Percentiles rank a stretch among this genome's conserved stretches.
Conservation (phyloP, 139 green algal genomes). For the Chlorella ohadii region DNA sequence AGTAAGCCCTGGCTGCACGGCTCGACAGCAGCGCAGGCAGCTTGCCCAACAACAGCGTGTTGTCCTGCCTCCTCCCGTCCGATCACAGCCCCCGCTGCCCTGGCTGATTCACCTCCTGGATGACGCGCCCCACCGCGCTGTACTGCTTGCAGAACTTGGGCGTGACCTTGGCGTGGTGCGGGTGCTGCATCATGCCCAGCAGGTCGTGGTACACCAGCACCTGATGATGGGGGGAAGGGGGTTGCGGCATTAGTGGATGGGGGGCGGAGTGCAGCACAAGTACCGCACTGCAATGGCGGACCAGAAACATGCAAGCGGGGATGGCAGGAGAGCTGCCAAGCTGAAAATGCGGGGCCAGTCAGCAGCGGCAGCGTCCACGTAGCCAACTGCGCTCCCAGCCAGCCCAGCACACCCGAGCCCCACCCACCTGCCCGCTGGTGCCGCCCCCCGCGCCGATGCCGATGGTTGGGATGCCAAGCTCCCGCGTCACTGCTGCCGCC, state of each 20-base stretch:
- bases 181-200: constrained; percentile 98
- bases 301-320: too few species aligned
- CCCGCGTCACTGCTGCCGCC: constrained; percentile 85
- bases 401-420: too few species aligned
- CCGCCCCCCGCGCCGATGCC: constrained; percentile 93
- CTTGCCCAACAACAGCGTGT: too few species aligned
- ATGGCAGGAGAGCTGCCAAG: too few species aligned
- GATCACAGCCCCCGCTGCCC: too few species aligned
- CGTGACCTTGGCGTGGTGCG: constrained; percentile 97
- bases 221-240: constrained; percentile 48
- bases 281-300: too few species aligned
- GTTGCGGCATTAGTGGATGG: neutral
- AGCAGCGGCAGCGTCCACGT: too few species aligned
- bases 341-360: too few species aligned
- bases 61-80: too few species aligned
- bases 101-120: constrained; percentile 60
- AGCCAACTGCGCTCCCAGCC: too few species aligned
- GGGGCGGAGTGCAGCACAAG: neutral
- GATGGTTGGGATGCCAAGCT: constrained; percentile 95
- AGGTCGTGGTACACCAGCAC: constrained; percentile 99
- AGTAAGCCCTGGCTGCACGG: too few species aligned
- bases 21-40: too few species aligned
- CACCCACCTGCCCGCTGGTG: constrained; percentile 89
- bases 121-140: constrained; percentile 79
- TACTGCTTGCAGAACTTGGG: constrained; percentile 99